These are phyloP conservation scores for Talaromyces sp. DNA, from an alignment of 2,329 filamentous ascomycete genomes.

Conservation along the genomic window DNA sequence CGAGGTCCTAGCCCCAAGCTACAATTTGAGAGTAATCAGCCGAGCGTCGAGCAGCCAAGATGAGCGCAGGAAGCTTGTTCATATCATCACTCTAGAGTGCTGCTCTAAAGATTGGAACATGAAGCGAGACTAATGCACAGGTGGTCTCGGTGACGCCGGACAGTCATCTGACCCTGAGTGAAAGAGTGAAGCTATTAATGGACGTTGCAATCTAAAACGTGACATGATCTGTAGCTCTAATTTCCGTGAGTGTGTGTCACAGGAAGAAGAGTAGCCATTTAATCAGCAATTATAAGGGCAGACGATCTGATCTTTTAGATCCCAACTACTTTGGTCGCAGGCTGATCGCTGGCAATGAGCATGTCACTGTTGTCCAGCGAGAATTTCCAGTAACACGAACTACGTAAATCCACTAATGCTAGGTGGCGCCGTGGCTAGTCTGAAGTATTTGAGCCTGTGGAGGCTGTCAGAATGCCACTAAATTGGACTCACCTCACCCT, in stretches of 20 bases:
- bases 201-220: neutral
- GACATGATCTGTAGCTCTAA: neutral
- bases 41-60: neutral
- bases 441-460: neutral
- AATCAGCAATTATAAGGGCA: neutral
- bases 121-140: neutral
- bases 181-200: neutral
- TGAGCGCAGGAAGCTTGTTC: neutral
- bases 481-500: neutral
- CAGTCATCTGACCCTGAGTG: neutral
- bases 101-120: neutral
- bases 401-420: neutral
- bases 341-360: neutral
- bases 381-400: neutral
- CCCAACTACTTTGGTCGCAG: neutral
- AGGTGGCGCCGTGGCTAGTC: neutral
- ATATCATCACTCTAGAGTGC: neutral
- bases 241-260: neutral
- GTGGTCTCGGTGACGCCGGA: neutral
- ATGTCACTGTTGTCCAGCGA: neutral
- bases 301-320: neutral
- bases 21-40: neutral
- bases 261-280: neutral
- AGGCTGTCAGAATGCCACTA: neutral
- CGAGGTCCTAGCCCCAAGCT: neutral